Percentiles rank a stretch among this genome's conserved stretches.
Evolutionary conservation across 495 filamentous ascomycete species (phyloP).

Genomic region (Pyrenula aspistea): DNA sequence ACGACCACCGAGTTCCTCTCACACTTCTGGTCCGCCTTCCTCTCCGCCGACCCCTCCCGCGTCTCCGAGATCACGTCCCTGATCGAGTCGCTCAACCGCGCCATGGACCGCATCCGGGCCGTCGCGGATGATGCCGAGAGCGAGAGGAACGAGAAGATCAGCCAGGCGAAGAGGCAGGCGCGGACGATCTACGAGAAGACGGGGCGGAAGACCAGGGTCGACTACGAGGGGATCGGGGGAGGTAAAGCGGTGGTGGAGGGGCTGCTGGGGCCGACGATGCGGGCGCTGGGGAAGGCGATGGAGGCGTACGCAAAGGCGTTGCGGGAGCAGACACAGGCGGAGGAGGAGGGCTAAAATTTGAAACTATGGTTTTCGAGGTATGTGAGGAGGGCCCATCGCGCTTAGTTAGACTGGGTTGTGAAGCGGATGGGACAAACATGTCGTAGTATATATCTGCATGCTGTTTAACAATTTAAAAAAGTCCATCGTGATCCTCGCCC

Average conservation of each 20-base stretch:
- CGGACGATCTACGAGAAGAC: slow-evolving; percentile 55
- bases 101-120: slow-evolving; percentile 66
- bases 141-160: slow-evolving; percentile 46
- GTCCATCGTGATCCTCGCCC: too few relatives aligned
- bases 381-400: slow-evolving; percentile 32
- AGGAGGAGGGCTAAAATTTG: too few relatives aligned
- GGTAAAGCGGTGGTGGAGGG: slow-evolving; percentile 64
- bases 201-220: slow-evolving; percentile 53
- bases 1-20: slow-evolving; percentile 90
- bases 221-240: slow-evolving; percentile 53
- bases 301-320: slow-evolving; percentile 52
- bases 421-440: slow-evolving; percentile 37
- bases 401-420: slow-evolving; percentile 32
- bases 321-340: slow-evolving; percentile 40
- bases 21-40: slow-evolving; percentile 86
- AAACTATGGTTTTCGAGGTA: slow-evolving; percentile 24
- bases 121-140: slow-evolving; percentile 71
- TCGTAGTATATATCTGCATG: too few relatives aligned
- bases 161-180: slow-evolving; percentile 52
- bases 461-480: too few relatives aligned
- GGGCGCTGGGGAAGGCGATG: slow-evolving; percentile 51
- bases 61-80: slow-evolving; percentile 63
- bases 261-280: slow-evolving; percentile 59
- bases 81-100: slow-evolving; percentile 63
- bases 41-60: slow-evolving; percentile 71